Evolutionary conservation across 2,329 filamentous ascomycete genomes (phyloP), one percentile per base, ranked within the genome.

Genomic region (Alternaria angustiovoidea): DNA sequence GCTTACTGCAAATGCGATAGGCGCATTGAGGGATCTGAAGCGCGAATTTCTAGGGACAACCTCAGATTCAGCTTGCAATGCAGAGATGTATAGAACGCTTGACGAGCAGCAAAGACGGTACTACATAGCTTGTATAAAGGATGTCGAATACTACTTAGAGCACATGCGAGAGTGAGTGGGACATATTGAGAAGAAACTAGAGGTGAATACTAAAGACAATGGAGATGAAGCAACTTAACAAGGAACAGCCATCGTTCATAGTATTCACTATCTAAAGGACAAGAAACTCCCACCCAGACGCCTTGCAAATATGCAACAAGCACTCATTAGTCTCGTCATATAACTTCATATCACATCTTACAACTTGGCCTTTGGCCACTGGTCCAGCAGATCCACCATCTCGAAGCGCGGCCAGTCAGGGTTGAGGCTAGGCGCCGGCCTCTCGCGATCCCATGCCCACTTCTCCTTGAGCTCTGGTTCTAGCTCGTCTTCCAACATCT

Each of bases 371-470:
- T 66, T 71, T 9, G 70, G 68, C 64, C 70, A 72, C 43, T 64
- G 64, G 30, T 81, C 77, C 55, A 81, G 57, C 54, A 88, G 69
- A 66, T 88, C 84, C 53, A 77, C 83, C 81, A 89, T 83, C 81
- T 89, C 86, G 4, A 80, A 79, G 48, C 83, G 81, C 7, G 87
- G 87, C 74, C 81, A 89, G 69, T 87, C 85, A 7, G 83, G 80
- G 67, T 87, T 87, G 11, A 80, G 68, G 2, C 67, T 67, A 6
- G 71, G 70, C 28, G 87, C 84, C 2, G 87, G 86, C 22, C 85
- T 77, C 69, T 87, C 83, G 12, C 87, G 82, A 72, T 90, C 86
- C 66, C 85, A 84, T 32, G 81, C 82, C 82, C 88, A 92, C 84
- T 91, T 92, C 54, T 83, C 82, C 42, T 79, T 80, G 64, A 92